A percentile compares a stretch with the other conserved stretches of the same genome.
Evolutionary conservation across 495 filamentous ascomycete species (phyloP).

Genomic region (Staphylotrichum tortipilum): DNA sequence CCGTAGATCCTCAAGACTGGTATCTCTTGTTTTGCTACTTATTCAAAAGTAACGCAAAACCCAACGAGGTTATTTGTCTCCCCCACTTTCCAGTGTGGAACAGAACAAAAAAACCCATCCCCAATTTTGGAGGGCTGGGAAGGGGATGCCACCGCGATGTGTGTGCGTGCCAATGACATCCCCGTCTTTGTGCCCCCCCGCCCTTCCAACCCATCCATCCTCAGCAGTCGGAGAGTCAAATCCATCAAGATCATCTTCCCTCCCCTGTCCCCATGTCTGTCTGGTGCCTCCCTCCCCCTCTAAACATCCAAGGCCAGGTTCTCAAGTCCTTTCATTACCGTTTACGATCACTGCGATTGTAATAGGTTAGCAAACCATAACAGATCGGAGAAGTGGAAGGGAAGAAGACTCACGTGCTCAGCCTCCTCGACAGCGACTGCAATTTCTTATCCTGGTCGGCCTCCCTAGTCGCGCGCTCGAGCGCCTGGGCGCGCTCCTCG

Average conservation of each 20-base stretch:
- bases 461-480: constrained; percentile 74
- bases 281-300: too few species aligned
- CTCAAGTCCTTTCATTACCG: constrained; percentile 10
- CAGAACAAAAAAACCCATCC: too few species aligned
- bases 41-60: constrained; percentile 3
- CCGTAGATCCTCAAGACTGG: background rate
- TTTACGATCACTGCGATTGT: constrained; percentile 21
- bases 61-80: background rate
- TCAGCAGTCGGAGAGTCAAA: too few species aligned
- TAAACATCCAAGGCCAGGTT: background rate
- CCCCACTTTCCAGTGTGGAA: background rate
- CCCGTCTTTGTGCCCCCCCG: too few species aligned
- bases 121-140: too few species aligned
- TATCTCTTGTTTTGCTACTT: constrained; percentile 1
- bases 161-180: too few species aligned
- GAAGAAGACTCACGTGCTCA: constrained; percentile 78
- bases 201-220: background rate
- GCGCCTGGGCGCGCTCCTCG: constrained; percentile 67
- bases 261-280: too few species aligned
- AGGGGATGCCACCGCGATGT: too few species aligned
- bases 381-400: background rate
- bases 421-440: constrained; percentile 72
- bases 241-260: too few species aligned
- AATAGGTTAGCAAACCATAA: background rate
- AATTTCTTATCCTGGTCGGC: constrained; percentile 86